Percentiles rank a stretch among this genome's conserved stretches.
phyloP scores from a whole-genome alignment of 306 rosid genomes.

The Prinsepia uniflora region DNA sequence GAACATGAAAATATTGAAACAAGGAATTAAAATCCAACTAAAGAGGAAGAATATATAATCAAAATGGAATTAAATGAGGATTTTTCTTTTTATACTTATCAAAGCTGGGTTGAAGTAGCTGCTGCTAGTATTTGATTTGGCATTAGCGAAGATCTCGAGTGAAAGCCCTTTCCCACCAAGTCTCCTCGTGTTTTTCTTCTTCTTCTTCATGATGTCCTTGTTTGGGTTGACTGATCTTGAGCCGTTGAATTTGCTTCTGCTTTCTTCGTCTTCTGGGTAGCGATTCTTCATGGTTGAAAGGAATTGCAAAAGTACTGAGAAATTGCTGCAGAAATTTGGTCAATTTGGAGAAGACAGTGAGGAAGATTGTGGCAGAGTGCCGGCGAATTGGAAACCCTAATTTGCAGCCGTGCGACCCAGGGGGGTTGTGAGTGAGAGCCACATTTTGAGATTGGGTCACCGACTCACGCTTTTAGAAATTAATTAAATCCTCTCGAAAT shows the following conservation, averaged over 20 bases:
- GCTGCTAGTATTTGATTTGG: slow-evolving; percentile 43
- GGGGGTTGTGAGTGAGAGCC: not conserved
- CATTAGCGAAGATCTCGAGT: slow-evolving; percentile 54
- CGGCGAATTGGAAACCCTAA: slow-evolving; percentile 22
- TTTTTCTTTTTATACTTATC: slow-evolving; percentile 53
- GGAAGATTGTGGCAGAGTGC: not conserved
- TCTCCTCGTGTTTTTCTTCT: slow-evolving; percentile 44
- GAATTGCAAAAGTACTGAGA: not conserved
- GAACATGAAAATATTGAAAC: not conserved
- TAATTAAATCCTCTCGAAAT: too few species aligned
- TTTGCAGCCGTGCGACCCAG: not conserved
- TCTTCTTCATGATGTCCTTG: slow-evolving; percentile 29
- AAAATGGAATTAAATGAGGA: not conserved
- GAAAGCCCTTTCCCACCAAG: slow-evolving; percentile 65
- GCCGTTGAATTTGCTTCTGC: slow-evolving; percentile 18
- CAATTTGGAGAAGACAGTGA: slow-evolving; percentile 16
- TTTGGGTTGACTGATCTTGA: slow-evolving; percentile 19
- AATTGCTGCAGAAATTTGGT: not conserved
- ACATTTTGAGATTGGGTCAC: too few species aligned
- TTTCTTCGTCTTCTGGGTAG: slow-evolving; percentile 22
- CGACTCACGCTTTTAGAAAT: too few species aligned
- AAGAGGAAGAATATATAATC: not conserved
- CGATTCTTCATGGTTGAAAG: slow-evolving; percentile 39
- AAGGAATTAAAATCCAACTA: not conserved
- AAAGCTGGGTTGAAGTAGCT: slow-evolving; percentile 63